Percentiles rank a stretch among this genome's conserved stretches.
These are phyloP conservation scores for Pyrrhoderma noxium DNA, from an alignment of 1,284 basidiomycete species.

Conservation along the genomic window DNA sequence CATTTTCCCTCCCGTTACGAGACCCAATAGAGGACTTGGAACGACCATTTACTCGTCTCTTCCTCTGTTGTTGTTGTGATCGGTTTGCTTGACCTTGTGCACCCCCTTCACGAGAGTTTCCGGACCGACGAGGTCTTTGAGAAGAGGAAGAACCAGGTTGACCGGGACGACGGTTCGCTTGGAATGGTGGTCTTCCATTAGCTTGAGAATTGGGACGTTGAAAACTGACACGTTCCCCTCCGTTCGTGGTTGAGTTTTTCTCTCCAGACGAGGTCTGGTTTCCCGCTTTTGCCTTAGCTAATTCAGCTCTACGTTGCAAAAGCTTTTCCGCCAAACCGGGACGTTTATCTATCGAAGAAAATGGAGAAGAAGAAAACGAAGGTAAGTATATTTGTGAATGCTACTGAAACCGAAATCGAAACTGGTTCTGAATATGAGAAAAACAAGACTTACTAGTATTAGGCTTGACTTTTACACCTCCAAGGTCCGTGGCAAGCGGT, in stretches of 20 bases:
- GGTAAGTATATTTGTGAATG: too few relatives aligned
- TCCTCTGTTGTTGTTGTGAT: not conserved
- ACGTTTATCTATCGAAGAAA: not conserved
- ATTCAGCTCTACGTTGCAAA: not conserved
- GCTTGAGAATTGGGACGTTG: too few relatives aligned
- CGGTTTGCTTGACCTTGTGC: not conserved
- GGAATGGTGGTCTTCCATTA: not conserved
- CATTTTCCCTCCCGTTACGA: not conserved
- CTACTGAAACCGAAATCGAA: too few relatives aligned
- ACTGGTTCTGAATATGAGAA: not conserved
- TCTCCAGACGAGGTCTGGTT: too few relatives aligned
- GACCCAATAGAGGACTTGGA: not conserved
- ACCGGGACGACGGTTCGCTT: not conserved
- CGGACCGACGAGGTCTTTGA: too few relatives aligned
- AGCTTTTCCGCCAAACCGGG: not conserved
- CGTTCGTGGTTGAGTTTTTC: too few relatives aligned
- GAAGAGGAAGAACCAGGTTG: too few relatives aligned
- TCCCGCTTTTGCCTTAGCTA: too few relatives aligned
- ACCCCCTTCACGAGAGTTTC: too few relatives aligned
- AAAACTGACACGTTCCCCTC: too few relatives aligned
- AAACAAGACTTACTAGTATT: not conserved
- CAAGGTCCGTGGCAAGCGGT: conserved; percentile 13
- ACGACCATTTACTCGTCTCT: not conserved
- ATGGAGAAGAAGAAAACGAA: too few relatives aligned
- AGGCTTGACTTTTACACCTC: conserved; percentile 8